These are phyloP conservation scores for Colletotrichum australisinense DNA, from an alignment of 2,329 filamentous ascomycete species.

Conservation along the genomic window DNA sequence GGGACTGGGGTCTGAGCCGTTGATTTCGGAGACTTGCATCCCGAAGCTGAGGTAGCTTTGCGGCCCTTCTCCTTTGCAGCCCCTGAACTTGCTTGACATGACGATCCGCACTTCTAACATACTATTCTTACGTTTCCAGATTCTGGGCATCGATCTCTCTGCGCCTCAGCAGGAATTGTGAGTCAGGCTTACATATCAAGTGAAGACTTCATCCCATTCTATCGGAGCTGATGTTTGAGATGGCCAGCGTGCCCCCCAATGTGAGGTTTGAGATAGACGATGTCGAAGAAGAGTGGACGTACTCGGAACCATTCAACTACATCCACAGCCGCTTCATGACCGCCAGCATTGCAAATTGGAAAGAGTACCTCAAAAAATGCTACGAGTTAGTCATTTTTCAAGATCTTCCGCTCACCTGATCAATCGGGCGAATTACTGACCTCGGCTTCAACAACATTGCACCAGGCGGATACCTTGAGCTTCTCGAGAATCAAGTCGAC, in stretches of 20 bases:
- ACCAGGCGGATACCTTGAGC: background rate
- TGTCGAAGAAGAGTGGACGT: background rate
- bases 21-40: conserved; percentile 42
- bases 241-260: background rate
- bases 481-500: background rate
- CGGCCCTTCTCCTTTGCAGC: background rate
- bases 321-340: background rate
- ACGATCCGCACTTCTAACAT: background rate
- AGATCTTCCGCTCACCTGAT: background rate
- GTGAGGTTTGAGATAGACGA: background rate
- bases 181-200: background rate
- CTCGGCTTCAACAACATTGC: background rate
- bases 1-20: conserved; percentile 41
- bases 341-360: background rate
- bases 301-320: background rate
- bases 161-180: background rate
- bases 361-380: background rate
- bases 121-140: background rate
- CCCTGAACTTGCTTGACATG: too few species aligned
- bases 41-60: conserved; percentile 41
- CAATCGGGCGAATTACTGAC: background rate
- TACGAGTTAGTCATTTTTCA: background rate
- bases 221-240: too few species aligned
- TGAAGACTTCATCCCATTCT: background rate
- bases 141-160: background rate